Percentiles rank a stretch among this genome's conserved stretches.
Conservation (phyloP, 1,284 basidiomycete genomes). For the Ceratobasidium theobromae region DNA sequence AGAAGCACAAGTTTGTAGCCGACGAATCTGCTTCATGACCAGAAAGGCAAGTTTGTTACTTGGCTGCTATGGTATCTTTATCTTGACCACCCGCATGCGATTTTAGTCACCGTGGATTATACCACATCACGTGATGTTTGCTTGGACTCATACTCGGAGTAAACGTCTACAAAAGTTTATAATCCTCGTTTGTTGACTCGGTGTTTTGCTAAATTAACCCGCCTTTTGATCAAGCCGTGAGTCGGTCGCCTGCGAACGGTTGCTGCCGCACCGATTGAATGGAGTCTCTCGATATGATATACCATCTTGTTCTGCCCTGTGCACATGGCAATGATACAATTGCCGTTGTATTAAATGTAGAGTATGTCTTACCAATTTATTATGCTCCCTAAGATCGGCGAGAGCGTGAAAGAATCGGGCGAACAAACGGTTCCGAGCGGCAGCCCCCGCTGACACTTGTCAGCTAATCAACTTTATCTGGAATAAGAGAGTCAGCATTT, state of each 20-base stretch:
- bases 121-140: too few species aligned
- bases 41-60: not conserved
- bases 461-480: not conserved
- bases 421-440: not conserved
- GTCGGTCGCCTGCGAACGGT: too few species aligned
- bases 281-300: conserved; percentile 28
- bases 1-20: conserved; percentile 78
- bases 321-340: conserved; percentile 1
- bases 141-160: too few species aligned
- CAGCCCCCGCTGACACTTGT: not conserved
- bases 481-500: not conserved
- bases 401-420: too few species aligned
- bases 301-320: conserved; percentile 7
- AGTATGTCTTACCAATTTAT: not conserved
- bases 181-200: not conserved
- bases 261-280: too few species aligned
- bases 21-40: conserved; percentile 47
- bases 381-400: not conserved
- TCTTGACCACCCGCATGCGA: too few species aligned
- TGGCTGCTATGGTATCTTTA: too few species aligned
- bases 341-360: conserved; percentile 27
- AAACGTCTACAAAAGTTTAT: too few species aligned
- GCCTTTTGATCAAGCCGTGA: not conserved
- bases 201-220: conserved; percentile 4
- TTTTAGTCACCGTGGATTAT: too few species aligned